phyloP scores from a whole-genome alignment of 2,329 filamentous ascomycete species.

The Cadophora sp. region DNA sequence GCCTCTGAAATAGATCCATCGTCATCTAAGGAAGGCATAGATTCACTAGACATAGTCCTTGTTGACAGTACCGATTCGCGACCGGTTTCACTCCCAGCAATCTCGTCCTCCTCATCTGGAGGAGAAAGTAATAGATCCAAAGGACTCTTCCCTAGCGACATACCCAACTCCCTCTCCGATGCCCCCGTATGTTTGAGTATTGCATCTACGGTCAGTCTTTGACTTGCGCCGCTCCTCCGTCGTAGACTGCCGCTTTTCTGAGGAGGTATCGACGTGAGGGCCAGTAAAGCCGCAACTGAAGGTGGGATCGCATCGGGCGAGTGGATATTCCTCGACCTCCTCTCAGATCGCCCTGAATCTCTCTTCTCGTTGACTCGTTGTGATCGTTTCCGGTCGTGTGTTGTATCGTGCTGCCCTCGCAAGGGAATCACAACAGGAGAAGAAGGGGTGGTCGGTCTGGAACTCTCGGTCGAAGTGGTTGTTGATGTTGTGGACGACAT shows the following conservation, averaged over 20 bases:
- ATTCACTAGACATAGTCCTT: slow-evolving; percentile 65
- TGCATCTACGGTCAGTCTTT: slow-evolving; percentile 61
- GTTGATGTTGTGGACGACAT: slow-evolving; percentile 24
- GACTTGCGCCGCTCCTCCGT: slow-evolving; percentile 32
- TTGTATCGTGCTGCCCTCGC: slow-evolving; percentile 35
- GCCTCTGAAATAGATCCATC: slow-evolving; percentile 56
- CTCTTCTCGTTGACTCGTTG: slow-evolving; percentile 35
- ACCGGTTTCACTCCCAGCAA: slow-evolving; percentile 58
- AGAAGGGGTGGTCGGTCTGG: slow-evolving; percentile 38
- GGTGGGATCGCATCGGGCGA: slow-evolving; percentile 62
- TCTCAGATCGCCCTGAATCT: slow-evolving; percentile 29
- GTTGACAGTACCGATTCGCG: slow-evolving; percentile 60
- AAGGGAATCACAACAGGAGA: slow-evolving; percentile 44
- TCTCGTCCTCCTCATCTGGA: slow-evolving; percentile 62
- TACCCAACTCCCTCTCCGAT: slow-evolving; percentile 59
- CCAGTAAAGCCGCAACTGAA: slow-evolving; percentile 66
- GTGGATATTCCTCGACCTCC: slow-evolving; percentile 52
- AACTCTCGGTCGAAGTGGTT: slow-evolving; percentile 24
- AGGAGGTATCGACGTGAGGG: slow-evolving; percentile 65
- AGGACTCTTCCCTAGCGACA: slow-evolving; percentile 60
- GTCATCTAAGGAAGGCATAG: slow-evolving; percentile 60
- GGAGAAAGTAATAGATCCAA: slow-evolving; percentile 66
- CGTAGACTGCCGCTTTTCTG: slow-evolving; percentile 44
- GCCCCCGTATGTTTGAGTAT: slow-evolving; percentile 61
- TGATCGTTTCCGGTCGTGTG: slow-evolving; percentile 35